A percentile compares a stretch with the other conserved stretches of the same genome.
These are phyloP conservation scores for Penicillium pulvis DNA, from an alignment of 495 filamentous ascomycete genomes.

Conservation along the genomic window DNA sequence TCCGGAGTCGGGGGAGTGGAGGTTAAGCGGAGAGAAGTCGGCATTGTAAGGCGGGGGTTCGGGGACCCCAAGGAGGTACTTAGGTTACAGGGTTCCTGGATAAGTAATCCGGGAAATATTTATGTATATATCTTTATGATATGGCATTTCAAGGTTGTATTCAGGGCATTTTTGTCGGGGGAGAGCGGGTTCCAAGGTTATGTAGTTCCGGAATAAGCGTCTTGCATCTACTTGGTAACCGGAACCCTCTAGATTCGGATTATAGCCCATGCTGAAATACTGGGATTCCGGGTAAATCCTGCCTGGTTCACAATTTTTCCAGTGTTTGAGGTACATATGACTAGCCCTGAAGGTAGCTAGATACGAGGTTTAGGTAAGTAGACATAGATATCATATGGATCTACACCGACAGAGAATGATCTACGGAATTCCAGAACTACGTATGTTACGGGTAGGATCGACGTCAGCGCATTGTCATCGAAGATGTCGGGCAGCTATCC, in stretches of 20 bases:
- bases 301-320: too few species aligned
- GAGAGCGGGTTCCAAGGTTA: neutral
- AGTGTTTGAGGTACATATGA: too few species aligned
- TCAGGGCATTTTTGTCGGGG: neutral
- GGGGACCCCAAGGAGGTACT: neutral
- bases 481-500: slow-evolving; percentile 7
- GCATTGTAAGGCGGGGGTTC: slow-evolving; percentile 19
- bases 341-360: too few species aligned
- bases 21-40: slow-evolving; percentile 37
- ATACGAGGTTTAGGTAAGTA: too few species aligned
- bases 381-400: too few species aligned
- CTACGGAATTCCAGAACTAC: neutral
- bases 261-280: neutral
- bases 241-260: neutral
- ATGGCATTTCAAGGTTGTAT: neutral
- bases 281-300: neutral
- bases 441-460: neutral
- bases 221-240: neutral
- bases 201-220: neutral
- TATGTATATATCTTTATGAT: neutral
- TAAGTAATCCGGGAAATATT: neutral
- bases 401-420: too few species aligned
- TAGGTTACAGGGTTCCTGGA: neutral
- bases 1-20: slow-evolving; percentile 55
- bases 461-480: slow-evolving; percentile 6